These are phyloP conservation scores for Macrocybe gigantea DNA, from an alignment of 768 basidiomycete genomes.

Conservation along the genomic window DNA sequence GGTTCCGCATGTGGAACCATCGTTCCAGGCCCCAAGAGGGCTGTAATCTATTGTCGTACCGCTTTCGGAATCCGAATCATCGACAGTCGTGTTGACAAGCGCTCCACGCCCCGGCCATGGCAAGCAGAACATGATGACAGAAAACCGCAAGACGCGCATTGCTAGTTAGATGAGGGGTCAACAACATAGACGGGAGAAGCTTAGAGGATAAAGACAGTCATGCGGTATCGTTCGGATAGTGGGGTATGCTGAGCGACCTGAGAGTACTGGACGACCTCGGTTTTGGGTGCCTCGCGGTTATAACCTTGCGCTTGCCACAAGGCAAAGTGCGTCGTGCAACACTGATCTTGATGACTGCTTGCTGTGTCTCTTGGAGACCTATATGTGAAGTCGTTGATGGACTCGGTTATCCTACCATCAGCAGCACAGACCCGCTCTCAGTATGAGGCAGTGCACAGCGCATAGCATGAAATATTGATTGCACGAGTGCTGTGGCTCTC, in stretches of 20 bases:
- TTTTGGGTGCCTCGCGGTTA: neutral
- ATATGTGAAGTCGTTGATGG: neutral
- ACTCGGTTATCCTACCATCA: too few species aligned
- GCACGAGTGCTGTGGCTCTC: too few species aligned
- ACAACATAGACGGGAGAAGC: too few species aligned
- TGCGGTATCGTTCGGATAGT: too few species aligned
- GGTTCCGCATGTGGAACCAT: slow-evolving; percentile 14
- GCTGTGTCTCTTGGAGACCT: neutral
- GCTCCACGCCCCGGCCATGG: slow-evolving; percentile 5
- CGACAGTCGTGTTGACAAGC: slow-evolving; percentile 32
- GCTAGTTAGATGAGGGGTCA: too few species aligned
- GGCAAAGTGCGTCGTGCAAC: neutral
- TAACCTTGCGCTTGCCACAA: slow-evolving; percentile 1
- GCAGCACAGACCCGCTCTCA: too few species aligned
- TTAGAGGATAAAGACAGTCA: too few species aligned
- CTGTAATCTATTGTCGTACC: slow-evolving; percentile 24
- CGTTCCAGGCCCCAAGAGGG: slow-evolving; percentile 27
- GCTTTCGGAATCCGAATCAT: slow-evolving; percentile 30
- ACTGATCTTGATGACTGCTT: slow-evolving; percentile 4
- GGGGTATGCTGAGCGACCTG: too few species aligned
- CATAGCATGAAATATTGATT: too few species aligned
- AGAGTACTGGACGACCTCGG: slow-evolving; percentile 9
- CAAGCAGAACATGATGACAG: slow-evolving; percentile 5
- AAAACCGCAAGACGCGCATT: slow-evolving; percentile 9
- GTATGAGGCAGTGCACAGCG: too few species aligned